phyloP scores from a whole-genome alignment of 148 eudicot genomes.

The Spergularia marina region DNA sequence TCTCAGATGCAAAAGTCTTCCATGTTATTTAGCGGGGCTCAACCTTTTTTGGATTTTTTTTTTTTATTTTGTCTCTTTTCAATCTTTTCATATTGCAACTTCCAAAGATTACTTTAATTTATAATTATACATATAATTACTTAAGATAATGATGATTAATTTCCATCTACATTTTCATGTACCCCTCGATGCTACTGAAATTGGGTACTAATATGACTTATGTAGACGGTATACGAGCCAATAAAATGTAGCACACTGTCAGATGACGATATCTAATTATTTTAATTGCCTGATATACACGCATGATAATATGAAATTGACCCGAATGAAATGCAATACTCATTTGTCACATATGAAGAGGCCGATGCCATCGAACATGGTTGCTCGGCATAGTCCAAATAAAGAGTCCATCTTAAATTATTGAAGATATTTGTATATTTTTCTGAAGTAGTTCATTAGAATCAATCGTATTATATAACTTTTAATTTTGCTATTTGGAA shows the following conservation, averaged over 20 bases:
- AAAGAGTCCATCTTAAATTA: not conserved
- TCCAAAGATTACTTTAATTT: constrained; percentile 12
- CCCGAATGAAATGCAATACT: too few species aligned
- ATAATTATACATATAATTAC: not conserved
- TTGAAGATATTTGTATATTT: not conserved
- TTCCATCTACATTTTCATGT: not conserved
- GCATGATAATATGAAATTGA: too few species aligned
- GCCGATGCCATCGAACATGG: too few species aligned
- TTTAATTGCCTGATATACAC: not conserved
- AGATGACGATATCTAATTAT: too few species aligned
- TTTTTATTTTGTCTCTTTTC: constrained; percentile 23
- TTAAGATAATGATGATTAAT: not conserved
- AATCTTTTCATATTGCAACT: constrained; percentile 18
- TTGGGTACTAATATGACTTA: too few species aligned
- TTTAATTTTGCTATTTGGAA: not conserved
- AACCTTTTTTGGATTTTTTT: constrained; percentile 26
- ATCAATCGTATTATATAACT: not conserved
- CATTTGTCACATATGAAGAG: too few species aligned
- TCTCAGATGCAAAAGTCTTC: constrained; percentile 22
- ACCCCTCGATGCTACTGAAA: too few species aligned
- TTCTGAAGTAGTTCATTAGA: too few species aligned
- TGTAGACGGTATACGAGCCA: too few species aligned
- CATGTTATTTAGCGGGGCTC: constrained; percentile 35
- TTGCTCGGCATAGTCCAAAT: not conserved
- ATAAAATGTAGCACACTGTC: too few species aligned